Percentiles rank a stretch among this genome's conserved stretches.
Conservation (phyloP, 495 filamentous ascomycete species). For the Penicillium paxilli region DNA sequence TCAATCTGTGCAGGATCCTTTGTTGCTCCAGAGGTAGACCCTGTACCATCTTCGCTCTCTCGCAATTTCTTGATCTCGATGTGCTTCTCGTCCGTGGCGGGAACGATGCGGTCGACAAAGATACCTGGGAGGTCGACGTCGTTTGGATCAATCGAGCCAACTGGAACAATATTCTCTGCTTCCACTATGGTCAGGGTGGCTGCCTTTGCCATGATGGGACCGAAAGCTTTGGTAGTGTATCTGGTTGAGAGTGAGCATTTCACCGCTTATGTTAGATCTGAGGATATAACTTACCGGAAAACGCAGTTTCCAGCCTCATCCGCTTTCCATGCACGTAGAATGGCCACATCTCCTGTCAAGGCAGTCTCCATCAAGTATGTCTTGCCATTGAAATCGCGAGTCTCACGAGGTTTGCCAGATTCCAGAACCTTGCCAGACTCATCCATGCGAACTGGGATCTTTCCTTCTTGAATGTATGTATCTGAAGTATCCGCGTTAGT, state of each 20-base stretch:
- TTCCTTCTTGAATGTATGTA: conserved; percentile 81
- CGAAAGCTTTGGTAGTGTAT: conserved; percentile 64
- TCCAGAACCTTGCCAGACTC: conserved; percentile 69
- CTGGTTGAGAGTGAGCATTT: conserved; percentile 18
- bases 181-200: conserved; percentile 88
- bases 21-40: conserved; percentile 52
- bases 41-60: conserved; percentile 50
- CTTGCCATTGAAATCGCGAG: conserved; percentile 82
- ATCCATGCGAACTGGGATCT: conserved; percentile 77
- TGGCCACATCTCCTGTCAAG: conserved; percentile 83
- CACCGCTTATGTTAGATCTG: conserved; percentile 39
- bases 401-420: conserved; percentile 74
- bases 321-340: conserved; percentile 83
- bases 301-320: conserved; percentile 87
- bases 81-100: conserved; percentile 69
- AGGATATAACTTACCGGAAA: conserved; percentile 72
- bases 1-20: conserved; percentile 64
- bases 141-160: conserved; percentile 76
- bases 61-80: conserved; percentile 81
- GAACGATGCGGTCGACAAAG: conserved; percentile 83
- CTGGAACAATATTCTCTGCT: conserved; percentile 85
- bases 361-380: conserved; percentile 82
- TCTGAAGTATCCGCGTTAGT: conserved; percentile 13
- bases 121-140: conserved; percentile 85
- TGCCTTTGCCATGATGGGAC: conserved; percentile 86